Percentiles rank a stretch among this genome's conserved stretches.
These are phyloP conservation scores for Sclerotinia nivalis DNA, from an alignment of 2,329 filamentous ascomycete genomes.

Conservation along the genomic window DNA sequence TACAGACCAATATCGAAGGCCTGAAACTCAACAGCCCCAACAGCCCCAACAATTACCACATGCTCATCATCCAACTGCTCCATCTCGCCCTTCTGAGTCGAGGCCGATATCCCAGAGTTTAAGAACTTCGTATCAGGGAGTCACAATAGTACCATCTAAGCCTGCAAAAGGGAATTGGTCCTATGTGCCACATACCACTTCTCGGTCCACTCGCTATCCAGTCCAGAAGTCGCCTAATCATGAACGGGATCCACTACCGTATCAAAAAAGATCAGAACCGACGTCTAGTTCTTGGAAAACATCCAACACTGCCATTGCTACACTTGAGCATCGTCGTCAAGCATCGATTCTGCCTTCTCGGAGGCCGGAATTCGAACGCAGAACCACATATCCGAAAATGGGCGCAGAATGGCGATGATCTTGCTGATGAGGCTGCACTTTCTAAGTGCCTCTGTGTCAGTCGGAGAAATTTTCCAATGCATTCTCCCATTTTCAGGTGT, in stretches of 20 bases:
- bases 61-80: too few relatives aligned
- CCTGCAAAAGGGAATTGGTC: not conserved
- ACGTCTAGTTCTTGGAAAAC: not conserved
- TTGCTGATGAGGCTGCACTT: not conserved
- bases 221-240: not conserved
- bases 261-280: not conserved
- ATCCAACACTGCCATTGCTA: not conserved
- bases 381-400: not conserved
- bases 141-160: not conserved
- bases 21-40: not conserved
- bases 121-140: not conserved
- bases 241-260: not conserved
- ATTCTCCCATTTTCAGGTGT: not conserved
- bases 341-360: not conserved
- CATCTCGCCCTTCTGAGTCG: not conserved
- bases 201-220: not conserved
- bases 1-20: not conserved
- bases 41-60: not conserved
- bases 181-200: not conserved
- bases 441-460: too few relatives aligned
- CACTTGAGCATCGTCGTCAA: not conserved
- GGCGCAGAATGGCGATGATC: not conserved
- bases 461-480: not conserved
- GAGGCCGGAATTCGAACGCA: not conserved
- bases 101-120: not conserved